Percentiles rank a stretch among this genome's conserved stretches.
phyloP scores from a whole-genome alignment of 768 basidiomycete genomes.

The Boletus coccyginus region DNA sequence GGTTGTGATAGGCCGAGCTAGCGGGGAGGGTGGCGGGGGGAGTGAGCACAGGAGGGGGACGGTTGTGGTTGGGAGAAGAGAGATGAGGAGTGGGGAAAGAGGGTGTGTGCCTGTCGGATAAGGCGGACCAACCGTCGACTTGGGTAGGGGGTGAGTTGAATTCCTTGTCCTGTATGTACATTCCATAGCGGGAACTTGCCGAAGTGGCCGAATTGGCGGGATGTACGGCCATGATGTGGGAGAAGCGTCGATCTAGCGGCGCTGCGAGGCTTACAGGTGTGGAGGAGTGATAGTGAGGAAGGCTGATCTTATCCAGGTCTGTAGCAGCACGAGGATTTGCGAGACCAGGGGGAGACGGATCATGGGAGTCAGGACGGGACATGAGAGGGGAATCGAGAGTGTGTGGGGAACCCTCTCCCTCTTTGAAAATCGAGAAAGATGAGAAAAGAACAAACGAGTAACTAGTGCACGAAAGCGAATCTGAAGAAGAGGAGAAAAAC shows the following conservation, averaged over 20 bases:
- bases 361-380: slow-evolving; percentile 44
- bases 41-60: slow-evolving; percentile 33
- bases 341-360: slow-evolving; percentile 37
- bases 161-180: slow-evolving; percentile 37
- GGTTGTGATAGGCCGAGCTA: slow-evolving; percentile 14
- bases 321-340: slow-evolving; percentile 24
- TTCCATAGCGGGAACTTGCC: slow-evolving; percentile 36
- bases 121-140: slow-evolving; percentile 30
- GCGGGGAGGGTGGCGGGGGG: slow-evolving; percentile 24
- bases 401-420: slow-evolving; percentile 17
- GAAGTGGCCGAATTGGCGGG: slow-evolving; percentile 21
- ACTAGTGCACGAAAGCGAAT: slow-evolving; percentile 31
- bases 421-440: slow-evolving; percentile 27
- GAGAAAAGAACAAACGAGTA: slow-evolving; percentile 26
- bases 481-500: slow-evolving; percentile 16
- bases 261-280: slow-evolving; percentile 7
- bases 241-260: slow-evolving; percentile 22
- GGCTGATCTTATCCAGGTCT: slow-evolving; percentile 29
- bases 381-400: slow-evolving; percentile 27
- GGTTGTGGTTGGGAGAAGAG: slow-evolving; percentile 47
- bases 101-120: slow-evolving; percentile 35
- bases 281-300: slow-evolving; percentile 15
- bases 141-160: slow-evolving; percentile 25
- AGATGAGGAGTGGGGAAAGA: slow-evolving; percentile 22
- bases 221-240: slow-evolving; percentile 14